Evolutionary conservation across 1,284 basidiomycete species (phyloP).

Genomic region (Irpex sp.): DNA sequence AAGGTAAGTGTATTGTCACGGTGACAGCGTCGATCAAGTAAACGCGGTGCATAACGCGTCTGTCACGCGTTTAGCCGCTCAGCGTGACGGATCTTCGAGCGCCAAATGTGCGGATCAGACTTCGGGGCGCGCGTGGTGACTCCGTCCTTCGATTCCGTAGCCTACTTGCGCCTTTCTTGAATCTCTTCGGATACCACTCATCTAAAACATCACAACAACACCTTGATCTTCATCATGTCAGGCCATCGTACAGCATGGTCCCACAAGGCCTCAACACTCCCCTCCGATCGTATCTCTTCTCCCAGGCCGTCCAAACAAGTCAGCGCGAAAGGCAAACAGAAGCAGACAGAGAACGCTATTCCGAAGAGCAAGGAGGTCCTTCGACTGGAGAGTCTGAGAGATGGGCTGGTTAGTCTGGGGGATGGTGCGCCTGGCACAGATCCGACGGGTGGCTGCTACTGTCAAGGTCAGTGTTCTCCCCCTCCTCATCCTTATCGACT

Average conservation of each 20-base stretch:
- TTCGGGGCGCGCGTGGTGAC: too few species aligned
- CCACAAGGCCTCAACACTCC: conserved; percentile 19
- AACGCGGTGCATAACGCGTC: too few species aligned
- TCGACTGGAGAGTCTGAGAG: conserved; percentile 26
- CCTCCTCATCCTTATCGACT: too few species aligned
- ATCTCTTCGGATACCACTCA: not conserved
- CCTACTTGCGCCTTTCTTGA: too few species aligned
- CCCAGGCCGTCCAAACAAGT: conserved; percentile 11
- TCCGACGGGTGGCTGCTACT: conserved; percentile 64
- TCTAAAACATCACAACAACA: too few species aligned
- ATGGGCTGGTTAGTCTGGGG: conserved; percentile 18
- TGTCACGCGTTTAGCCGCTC: too few species aligned
- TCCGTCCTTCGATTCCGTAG: too few species aligned
- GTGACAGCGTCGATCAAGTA: too few species aligned
- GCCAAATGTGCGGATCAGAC: too few species aligned
- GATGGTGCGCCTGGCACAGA: conserved; percentile 35
- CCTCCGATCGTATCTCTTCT: conserved; percentile 24
- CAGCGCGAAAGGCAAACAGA: conserved; percentile 22
- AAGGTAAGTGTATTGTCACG: too few species aligned
- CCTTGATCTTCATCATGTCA: not conserved
- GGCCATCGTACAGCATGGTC: conserved; percentile 19
- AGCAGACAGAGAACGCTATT: conserved; percentile 11
- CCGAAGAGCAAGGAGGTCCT: conserved; percentile 28
- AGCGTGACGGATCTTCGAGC: too few species aligned
- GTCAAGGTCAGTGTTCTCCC: conserved; percentile 43